These are phyloP conservation scores for Citrus medica DNA, from an alignment of 345 rosid species.

Conservation along the genomic window DNA sequence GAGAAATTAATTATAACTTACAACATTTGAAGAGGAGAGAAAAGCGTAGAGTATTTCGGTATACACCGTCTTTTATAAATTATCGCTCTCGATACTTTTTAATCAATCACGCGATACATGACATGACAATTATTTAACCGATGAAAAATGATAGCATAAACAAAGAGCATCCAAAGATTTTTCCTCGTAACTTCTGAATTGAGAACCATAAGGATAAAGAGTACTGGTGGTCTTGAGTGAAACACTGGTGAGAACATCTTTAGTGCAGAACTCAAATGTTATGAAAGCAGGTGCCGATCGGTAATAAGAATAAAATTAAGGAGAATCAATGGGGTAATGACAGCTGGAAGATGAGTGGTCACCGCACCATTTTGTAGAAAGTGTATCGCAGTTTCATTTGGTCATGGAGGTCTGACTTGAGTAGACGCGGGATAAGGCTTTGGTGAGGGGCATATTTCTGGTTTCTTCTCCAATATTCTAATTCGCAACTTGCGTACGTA, in stretches of 20 bases:
- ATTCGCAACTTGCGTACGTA: slow-evolving; percentile 10
- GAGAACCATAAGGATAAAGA: too few species aligned
- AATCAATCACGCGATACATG: too few species aligned
- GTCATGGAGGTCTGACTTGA: neutral
- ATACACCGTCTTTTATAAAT: too few species aligned
- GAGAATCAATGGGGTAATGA: slow-evolving; percentile 30
- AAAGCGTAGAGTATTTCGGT: too few species aligned
- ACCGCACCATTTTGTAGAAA: slow-evolving; percentile 2
- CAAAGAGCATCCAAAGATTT: too few species aligned
- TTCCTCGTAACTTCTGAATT: too few species aligned
- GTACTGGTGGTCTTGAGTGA: neutral
- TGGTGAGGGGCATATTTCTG: slow-evolving; percentile 4
- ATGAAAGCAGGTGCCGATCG: neutral
- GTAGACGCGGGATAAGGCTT: slow-evolving; percentile 11
- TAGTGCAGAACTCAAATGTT: neutral
- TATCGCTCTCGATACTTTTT: too few species aligned
- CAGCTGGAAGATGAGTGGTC: slow-evolving; percentile 26
- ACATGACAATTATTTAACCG: too few species aligned
- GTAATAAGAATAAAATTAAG: neutral
- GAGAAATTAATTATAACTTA: too few species aligned
- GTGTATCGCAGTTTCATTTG: neutral
- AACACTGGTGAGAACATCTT: neutral
- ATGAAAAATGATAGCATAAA: too few species aligned
- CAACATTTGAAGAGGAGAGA: too few species aligned
- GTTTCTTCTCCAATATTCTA: slow-evolving; percentile 5